These are phyloP conservation scores for Diaporthe citriasiana DNA, from an alignment of 2,329 filamentous ascomycete genomes.

Conservation along the genomic window DNA sequence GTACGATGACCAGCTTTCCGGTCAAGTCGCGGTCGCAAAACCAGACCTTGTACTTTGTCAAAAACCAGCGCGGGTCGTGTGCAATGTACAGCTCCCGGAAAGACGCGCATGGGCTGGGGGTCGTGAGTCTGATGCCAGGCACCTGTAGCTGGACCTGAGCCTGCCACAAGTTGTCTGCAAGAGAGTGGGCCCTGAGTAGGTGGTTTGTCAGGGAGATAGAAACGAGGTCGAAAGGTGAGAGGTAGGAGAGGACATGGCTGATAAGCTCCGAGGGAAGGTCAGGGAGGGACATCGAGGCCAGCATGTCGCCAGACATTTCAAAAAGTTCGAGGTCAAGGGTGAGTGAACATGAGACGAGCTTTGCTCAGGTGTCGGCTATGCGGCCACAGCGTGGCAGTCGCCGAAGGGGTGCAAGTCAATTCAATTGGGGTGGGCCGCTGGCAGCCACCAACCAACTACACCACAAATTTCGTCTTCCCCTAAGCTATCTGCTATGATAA, in stretches of 20 bases:
- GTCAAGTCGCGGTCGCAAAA: slow-evolving; percentile 81
- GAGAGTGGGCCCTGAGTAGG: slow-evolving; percentile 69
- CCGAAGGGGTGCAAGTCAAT: no score
- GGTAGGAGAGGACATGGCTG: slow-evolving; percentile 76
- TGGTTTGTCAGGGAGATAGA: slow-evolving; percentile 73
- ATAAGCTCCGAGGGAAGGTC: slow-evolving; percentile 82
- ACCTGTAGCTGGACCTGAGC: slow-evolving; percentile 77
- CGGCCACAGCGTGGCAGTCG: no score
- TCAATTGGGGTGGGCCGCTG: no score
- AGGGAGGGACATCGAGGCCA: slow-evolving; percentile 55
- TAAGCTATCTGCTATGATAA: no score
- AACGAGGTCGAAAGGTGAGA: slow-evolving; percentile 75
- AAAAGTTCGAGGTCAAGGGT: no score
- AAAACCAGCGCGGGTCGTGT: slow-evolving; percentile 88
- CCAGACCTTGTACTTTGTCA: slow-evolving; percentile 86
- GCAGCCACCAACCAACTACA: no score
- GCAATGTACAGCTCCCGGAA: slow-evolving; percentile 81
- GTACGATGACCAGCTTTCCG: slow-evolving; percentile 81
- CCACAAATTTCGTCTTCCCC: no score
- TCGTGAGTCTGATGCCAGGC: slow-evolving; percentile 66
- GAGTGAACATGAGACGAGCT: background rate
- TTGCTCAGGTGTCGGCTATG: no score
- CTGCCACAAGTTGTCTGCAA: slow-evolving; percentile 80
- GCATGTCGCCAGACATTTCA: no score
- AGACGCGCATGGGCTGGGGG: slow-evolving; percentile 70